Conservation (phyloP, 164 flowering plant species). For the Taxillus chinensis region DNA sequence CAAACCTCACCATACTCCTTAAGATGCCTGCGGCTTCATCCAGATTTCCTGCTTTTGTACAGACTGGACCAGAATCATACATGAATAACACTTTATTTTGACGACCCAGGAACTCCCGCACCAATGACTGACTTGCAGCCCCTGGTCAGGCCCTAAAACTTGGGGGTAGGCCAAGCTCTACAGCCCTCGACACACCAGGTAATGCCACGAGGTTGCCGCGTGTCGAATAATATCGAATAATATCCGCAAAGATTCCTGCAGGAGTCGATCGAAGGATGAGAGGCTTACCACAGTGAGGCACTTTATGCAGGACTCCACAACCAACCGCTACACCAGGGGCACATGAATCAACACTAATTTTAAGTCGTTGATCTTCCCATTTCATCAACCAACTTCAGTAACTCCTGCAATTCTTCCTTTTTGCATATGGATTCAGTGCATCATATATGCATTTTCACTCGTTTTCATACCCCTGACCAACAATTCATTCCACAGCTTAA, state of each 20-base stretch:
- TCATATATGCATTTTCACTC: background rate
- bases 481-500: conserved; percentile 34
- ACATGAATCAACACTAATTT: background rate
- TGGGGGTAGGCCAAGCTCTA: no score
- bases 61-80: background rate
- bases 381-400: background rate
- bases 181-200: no score
- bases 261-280: no score
- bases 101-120: no score
- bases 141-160: no score
- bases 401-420: background rate
- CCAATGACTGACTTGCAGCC: no score
- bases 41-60: background rate
- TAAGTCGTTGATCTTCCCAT: background rate
- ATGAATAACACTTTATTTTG: background rate
- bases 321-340: no score
- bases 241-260: no score
- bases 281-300: no score
- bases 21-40: background rate
- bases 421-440: background rate
- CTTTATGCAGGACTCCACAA: no score
- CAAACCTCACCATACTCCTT: background rate
- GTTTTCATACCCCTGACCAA: conserved; percentile 20
- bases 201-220: no score
- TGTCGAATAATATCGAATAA: no score